Base-by-base conservation (phyloP, 2,329 filamentous ascomycete species). In the Dendrostoma leiphaemia region DNA sequence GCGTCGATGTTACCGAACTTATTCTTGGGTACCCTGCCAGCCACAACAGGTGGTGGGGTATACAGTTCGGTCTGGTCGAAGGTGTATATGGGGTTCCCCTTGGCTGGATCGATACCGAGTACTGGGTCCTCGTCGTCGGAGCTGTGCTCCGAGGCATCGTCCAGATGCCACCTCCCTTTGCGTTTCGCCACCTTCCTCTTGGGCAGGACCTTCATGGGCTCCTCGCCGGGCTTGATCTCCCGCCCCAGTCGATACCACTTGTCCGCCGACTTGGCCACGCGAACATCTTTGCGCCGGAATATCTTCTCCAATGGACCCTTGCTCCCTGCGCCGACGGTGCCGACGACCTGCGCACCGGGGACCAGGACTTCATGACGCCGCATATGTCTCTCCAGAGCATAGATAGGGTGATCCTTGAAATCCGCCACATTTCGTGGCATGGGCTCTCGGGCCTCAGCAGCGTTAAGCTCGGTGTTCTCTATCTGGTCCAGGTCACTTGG, bases 1-100 rank as follows among this genome's bases (percentile, higher is more conserved):
- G 96, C 82, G 64, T 97, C 94, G 56, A 97, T 86, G 65, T 99
- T 99, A 10, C 91, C 91, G 69, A 91, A 99, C 17, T 88, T 86
- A 66, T 99, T 99, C 71, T 90, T 93, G 0, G 94, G 93, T 1
- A 97, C 81, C 12, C 78, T 76, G 0, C 91, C 92, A 48, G 85
- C 73, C 3, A 89, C 76, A 1, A 97, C 86, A 0, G 91, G 86
- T 1, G 90, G 88, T 0, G 93, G 83, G 12, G 82, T 71, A 69
- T 96, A 97, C 0, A 86, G 57, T 13, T 88, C 81, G 0, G 93
- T 90, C 64, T 91, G 85, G 8, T 83, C 79, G 17, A 77, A 66
- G 0, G 76, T 83, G 63, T 82, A 89, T 1, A 87, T 70, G 1
- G 84, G 84, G 1, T 75, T 82, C 2, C 80, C 74, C 5, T 74